phyloP scores from a whole-genome alignment of 768 basidiomycete species.

The Tylopilus balloui region DNA sequence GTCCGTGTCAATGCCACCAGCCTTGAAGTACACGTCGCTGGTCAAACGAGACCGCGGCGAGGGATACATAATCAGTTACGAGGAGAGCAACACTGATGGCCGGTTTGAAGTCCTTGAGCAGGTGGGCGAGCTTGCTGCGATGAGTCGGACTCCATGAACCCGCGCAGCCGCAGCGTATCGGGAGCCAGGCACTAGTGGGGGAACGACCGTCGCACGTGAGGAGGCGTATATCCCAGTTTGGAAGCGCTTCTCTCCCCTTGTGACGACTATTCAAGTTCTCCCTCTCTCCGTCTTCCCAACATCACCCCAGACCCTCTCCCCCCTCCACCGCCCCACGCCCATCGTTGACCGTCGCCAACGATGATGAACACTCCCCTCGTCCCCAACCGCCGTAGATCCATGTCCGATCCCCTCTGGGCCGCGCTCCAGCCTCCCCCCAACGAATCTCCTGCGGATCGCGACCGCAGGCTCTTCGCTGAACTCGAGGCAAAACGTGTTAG shows the following conservation, averaged over 20 bases:
- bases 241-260: conserved; percentile 26
- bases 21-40: not conserved
- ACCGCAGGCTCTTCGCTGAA: conserved; percentile 61
- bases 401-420: conserved; percentile 68
- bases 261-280: conserved; percentile 15
- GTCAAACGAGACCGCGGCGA: not conserved
- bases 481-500: conserved; percentile 67
- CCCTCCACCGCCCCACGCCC: not conserved
- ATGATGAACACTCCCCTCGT: conserved; percentile 29
- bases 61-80: no score
- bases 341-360: conserved; percentile 2
- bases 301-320: conserved; percentile 16
- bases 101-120: no score
- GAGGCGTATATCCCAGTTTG: conserved; percentile 17
- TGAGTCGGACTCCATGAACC: no score
- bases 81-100: no score
- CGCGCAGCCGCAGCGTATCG: no score
- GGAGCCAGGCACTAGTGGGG: no score
- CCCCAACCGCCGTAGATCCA: conserved; percentile 39
- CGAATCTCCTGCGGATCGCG: conserved; percentile 66
- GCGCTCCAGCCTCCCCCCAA: conserved; percentile 66
- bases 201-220: conserved; percentile 18
- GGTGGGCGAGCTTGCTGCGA: no score
- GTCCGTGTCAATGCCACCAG: not conserved
- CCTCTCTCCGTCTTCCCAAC: conserved; percentile 13